phyloP scores from a whole-genome alignment of 1,284 basidiomycete species.

The Cutaneotrichosporon sp. region DNA sequence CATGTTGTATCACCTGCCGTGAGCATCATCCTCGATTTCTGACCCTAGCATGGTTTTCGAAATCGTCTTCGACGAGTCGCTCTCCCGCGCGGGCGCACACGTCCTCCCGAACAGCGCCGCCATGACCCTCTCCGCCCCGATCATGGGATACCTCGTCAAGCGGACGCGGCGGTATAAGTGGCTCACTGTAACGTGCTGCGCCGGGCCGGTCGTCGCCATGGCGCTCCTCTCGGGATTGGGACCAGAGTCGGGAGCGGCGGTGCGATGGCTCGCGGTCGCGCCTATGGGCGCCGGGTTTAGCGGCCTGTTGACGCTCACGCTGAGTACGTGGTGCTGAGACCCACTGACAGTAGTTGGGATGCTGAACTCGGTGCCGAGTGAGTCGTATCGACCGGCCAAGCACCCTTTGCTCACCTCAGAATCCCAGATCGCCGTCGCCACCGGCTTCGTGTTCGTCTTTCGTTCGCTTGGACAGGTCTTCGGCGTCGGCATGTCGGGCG shows the following conservation, averaged over 20 bases:
- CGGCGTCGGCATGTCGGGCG: constrained; percentile 35
- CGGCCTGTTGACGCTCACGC: constrained; percentile 30
- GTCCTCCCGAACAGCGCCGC: constrained; percentile 33
- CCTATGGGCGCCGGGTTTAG: constrained; percentile 37
- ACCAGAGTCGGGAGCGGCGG: not conserved
- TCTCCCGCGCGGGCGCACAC: constrained; percentile 32
- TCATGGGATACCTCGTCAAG: constrained; percentile 30
- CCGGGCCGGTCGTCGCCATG: constrained; percentile 36
- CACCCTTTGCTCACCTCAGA: constrained; percentile 11
- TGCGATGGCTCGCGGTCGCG: constrained; percentile 18
- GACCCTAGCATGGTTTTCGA: constrained; percentile 31
- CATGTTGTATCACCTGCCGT: constrained; percentile 39
- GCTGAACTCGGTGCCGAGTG: constrained; percentile 32
- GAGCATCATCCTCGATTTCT: not conserved
- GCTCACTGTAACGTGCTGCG: constrained; percentile 28
- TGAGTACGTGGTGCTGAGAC: constrained; percentile 21
- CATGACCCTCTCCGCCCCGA: constrained; percentile 33
- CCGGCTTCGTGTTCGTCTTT: constrained; percentile 35
- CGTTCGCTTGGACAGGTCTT: constrained; percentile 36
- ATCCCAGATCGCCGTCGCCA: constrained; percentile 31
- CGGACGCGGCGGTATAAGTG: constrained; percentile 32
- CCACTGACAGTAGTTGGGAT: constrained; percentile 26
- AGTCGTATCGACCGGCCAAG: constrained; percentile 7
- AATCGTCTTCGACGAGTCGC: constrained; percentile 30
- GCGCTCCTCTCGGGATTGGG: constrained; percentile 19